phyloP scores from a whole-genome alignment of 139 green algal genomes.

The Micractinium conductrix region DNA sequence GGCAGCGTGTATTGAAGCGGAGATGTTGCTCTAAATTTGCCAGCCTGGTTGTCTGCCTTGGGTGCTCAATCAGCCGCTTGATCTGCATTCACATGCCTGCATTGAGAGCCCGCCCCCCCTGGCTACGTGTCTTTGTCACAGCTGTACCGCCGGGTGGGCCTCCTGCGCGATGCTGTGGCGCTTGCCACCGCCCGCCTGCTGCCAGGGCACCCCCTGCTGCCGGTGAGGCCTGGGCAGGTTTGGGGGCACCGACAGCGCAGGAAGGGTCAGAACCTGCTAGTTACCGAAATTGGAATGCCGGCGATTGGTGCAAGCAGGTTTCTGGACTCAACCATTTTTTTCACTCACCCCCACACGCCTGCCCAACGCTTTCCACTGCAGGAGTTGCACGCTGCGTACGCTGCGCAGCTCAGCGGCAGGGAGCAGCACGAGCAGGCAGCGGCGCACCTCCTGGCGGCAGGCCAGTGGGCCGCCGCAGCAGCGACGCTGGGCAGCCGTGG shows the following conservation, averaged over 20 bases:
- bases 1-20: too few relatives aligned
- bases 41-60: neutral
- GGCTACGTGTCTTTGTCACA: neutral
- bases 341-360: neutral
- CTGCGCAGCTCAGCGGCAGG: constrained; percentile 16
- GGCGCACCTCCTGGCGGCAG: constrained; percentile 20
- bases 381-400: constrained; percentile 30
- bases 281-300: neutral
- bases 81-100: too few relatives aligned
- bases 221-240: neutral
- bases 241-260: too few relatives aligned
- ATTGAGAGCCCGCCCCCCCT: too few relatives aligned
- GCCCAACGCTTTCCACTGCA: neutral
- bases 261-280: too few relatives aligned
- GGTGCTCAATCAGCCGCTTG: neutral
- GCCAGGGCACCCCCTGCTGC: constrained; percentile 24
- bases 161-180: constrained; percentile 36
- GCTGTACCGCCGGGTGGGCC: constrained; percentile 29
- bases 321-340: neutral
- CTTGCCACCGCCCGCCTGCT: constrained; percentile 37
- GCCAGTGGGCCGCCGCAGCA: constrained; percentile 18
- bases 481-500: neutral
- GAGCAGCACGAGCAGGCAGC: constrained; percentile 19
- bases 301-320: too few relatives aligned
- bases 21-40: too few relatives aligned